Conservation (phyloP, 1,284 basidiomycete species). For the Ceraceosorus guamensis region DNA sequence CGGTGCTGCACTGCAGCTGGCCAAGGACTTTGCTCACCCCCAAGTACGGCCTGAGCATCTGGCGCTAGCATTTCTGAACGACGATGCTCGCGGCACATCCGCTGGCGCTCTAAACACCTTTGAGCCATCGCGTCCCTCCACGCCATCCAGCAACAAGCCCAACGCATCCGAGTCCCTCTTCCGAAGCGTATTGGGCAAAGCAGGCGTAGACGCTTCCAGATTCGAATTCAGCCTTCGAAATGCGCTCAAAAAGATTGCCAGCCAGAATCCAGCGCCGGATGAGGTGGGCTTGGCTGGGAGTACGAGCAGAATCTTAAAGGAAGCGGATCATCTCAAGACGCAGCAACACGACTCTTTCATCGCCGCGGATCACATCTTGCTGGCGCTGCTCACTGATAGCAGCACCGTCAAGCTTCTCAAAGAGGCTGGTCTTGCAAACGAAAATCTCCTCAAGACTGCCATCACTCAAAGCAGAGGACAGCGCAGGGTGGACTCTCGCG, state of each 20-base stretch:
- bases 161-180: conserved; percentile 58
- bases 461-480: conserved; percentile 74
- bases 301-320: conserved; percentile 35
- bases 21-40: conserved; percentile 71
- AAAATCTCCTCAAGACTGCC: conserved; percentile 67
- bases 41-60: conserved; percentile 67
- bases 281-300: conserved; percentile 34
- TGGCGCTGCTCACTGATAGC: conserved; percentile 68
- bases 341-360: conserved; percentile 75
- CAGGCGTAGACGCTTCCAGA: conserved; percentile 61
- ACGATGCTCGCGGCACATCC: conserved; percentile 10
- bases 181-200: conserved; percentile 65
- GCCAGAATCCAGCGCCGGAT: conserved; percentile 40
- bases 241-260: conserved; percentile 39
- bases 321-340: conserved; percentile 37
- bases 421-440: conserved; percentile 63
- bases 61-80: conserved; percentile 65
- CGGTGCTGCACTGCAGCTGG: conserved; percentile 64
- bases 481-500: conserved; percentile 67
- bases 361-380: conserved; percentile 74
- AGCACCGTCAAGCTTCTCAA: conserved; percentile 64
- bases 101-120: not conserved
- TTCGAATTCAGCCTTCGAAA: conserved; percentile 35
- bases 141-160: conserved; percentile 35
- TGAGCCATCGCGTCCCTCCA: conserved; percentile 12